Base-by-base conservation (phyloP, 2,329 filamentous ascomycete species). In the Lizonia empirigonia region DNA sequence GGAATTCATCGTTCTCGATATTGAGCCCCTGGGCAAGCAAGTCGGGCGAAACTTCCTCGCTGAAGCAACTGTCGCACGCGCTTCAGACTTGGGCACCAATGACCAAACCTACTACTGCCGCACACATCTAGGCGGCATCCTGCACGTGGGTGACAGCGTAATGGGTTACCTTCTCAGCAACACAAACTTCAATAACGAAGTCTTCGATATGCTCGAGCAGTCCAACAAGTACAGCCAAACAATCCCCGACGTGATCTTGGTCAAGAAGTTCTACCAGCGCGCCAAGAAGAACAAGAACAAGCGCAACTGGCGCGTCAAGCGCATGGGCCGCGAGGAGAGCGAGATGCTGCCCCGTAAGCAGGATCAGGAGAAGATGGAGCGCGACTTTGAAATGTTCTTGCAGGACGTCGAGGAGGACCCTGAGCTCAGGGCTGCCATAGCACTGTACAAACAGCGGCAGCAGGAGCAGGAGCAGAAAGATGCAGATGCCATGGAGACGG, bases 341-440 rank as follows among this genome's bases (percentile, higher is more conserved):
- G 93, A 97, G 60, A 82, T 95, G 73, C 77, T 92, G 58, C 90
- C 90, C 27, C 87, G 90, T 79, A 91, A 96, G 77, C 81, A 90
- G 53, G 92, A 97, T 70, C 89, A 93, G 70, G 90, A 92, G 53
- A 85, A 86, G 58, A 85, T 96, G 79, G 92, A 97, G 70, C 84
- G 87, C 60, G 94, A 99, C 75, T 99, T 96, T 76, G 94, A 99
- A 78, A 85, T 92, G 84, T 99, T 99, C 85, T 78, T 99, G 80
- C 87, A 89, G 36, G 94, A 99, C 73, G 90, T 99, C 9, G 95
- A 99, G 76, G 92, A 97, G 71, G 94, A 99, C 72, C 83, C 89
- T 44, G 94, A 99, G 68, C 80, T 97, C 61, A 82, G 94, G 47
- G 83, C 86, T 34, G 91, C 91, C 1, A 78, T 99, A 70, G 89